Evolutionary conservation across 2,329 filamentous ascomycete genomes (phyloP).

Genomic region (Pseudogymnoascus sp.): DNA sequence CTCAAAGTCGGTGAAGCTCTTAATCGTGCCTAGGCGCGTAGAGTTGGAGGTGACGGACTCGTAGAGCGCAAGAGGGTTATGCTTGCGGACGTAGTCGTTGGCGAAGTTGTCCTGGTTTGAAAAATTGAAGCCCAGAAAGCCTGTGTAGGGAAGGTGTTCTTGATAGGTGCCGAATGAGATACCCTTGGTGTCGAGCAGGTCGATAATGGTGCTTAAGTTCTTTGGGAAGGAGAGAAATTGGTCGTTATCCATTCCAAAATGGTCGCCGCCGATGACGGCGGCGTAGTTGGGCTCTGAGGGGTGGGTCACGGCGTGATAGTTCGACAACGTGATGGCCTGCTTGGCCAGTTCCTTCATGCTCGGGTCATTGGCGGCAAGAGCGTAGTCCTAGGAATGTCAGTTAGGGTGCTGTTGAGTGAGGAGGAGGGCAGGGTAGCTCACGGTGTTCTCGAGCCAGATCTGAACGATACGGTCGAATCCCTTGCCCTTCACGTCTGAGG

Average conservation of each 20-base stretch:
- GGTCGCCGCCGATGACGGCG: constrained; percentile 48
- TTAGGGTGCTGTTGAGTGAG: neutral
- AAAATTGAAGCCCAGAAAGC: constrained; percentile 40
- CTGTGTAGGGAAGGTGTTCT: constrained; percentile 45
- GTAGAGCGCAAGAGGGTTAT: constrained; percentile 48
- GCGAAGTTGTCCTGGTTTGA: constrained; percentile 46
- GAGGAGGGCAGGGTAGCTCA: constrained; percentile 9
- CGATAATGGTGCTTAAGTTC: constrained; percentile 44
- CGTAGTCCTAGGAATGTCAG: neutral
- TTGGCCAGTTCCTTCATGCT: constrained; percentile 42
- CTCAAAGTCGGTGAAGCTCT: constrained; percentile 56
- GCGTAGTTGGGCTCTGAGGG: constrained; percentile 57
- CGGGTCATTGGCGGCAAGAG: constrained; percentile 23
- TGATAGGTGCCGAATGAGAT: constrained; percentile 47
- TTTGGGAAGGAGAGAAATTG: constrained; percentile 39
- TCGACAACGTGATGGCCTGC: constrained; percentile 48
- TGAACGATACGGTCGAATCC: constrained; percentile 53
- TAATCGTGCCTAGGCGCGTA: constrained; percentile 48
- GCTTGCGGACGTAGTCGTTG: constrained; percentile 59
- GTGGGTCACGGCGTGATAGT: constrained; percentile 49
- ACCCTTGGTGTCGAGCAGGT: constrained; percentile 40
- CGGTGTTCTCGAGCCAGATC: constrained; percentile 56
- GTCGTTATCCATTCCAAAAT: constrained; percentile 49
- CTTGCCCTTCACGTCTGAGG: constrained; percentile 43
- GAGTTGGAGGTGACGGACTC: constrained; percentile 45